Evolutionary conservation across 2,329 filamentous ascomycete species (phyloP).

Genomic region (Lomentospora prolificans): DNA sequence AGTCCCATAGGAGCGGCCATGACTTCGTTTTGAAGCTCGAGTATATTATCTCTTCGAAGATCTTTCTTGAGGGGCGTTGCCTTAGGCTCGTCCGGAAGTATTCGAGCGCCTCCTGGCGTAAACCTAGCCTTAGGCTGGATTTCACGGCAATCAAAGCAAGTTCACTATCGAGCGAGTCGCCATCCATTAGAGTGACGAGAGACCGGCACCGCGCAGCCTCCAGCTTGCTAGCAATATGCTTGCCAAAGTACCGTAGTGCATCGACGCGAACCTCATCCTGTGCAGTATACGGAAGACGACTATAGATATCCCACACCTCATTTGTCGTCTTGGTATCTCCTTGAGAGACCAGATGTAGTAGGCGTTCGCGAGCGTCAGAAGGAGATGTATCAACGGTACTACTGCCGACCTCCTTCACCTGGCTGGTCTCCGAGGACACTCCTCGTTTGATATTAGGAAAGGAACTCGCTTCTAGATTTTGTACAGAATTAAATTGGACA

Average conservation of each 20-base stretch:
- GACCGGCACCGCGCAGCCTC: background rate
- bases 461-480: background rate
- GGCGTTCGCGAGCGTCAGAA: background rate
- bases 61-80: background rate
- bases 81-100: background rate
- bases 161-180: background rate
- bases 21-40: background rate
- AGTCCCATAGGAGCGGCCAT: background rate
- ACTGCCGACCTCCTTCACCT: background rate
- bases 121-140: background rate
- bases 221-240: background rate
- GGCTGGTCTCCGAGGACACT: background rate
- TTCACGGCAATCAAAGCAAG: background rate
- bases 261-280: background rate
- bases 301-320: background rate
- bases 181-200: background rate
- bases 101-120: background rate
- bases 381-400: constrained; percentile 4
- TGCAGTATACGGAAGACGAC: background rate
- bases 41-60: constrained; percentile 1
- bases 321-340: background rate
- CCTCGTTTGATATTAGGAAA: background rate
- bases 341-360: background rate
- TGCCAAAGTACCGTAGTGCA: background rate
- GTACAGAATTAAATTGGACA: constrained; percentile 7